phyloP scores from a whole-genome alignment of 768 basidiomycete species.

The Lentinus brumalis region DNA sequence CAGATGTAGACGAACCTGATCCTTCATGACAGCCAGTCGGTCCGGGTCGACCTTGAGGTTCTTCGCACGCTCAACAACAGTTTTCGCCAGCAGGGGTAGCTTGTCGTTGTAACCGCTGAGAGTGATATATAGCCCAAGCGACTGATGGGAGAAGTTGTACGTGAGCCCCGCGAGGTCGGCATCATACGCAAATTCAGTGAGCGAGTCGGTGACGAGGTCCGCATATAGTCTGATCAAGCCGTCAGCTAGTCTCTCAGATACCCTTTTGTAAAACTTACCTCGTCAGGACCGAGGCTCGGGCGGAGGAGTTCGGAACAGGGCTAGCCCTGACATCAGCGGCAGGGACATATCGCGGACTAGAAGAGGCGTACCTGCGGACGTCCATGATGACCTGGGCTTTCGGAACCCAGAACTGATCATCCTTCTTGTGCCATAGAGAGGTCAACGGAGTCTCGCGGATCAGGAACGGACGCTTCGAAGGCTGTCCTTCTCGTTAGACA shows the following conservation, averaged over 20 bases:
- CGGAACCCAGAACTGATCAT: constrained; percentile 95
- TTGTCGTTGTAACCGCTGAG: constrained; percentile 94
- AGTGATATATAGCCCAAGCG: constrained; percentile 66
- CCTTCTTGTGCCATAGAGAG: constrained; percentile 94
- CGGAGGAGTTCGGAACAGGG: constrained; percentile 58
- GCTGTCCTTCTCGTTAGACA: constrained; percentile 44
- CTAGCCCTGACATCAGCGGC: constrained; percentile 34
- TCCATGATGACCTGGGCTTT: constrained; percentile 79
- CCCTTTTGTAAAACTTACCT: constrained; percentile 44
- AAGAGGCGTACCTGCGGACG: constrained; percentile 60
- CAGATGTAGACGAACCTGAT: constrained; percentile 58
- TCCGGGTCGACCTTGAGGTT: constrained; percentile 64
- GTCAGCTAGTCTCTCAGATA: not conserved
- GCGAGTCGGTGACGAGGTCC: constrained; percentile 84
- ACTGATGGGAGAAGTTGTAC: constrained; percentile 65
- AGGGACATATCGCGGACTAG: not conserved
- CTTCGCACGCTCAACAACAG: constrained; percentile 71
- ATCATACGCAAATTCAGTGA: constrained; percentile 90
- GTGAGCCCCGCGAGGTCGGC: constrained; percentile 88
- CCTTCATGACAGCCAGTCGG: constrained; percentile 79
- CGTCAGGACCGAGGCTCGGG: constrained; percentile 74
- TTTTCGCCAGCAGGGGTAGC: constrained; percentile 67
- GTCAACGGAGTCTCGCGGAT: constrained; percentile 72
- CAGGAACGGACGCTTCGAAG: constrained; percentile 71
- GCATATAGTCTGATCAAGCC: constrained; percentile 62